A percentile compares a stretch with the other conserved stretches of the same genome.
These are phyloP conservation scores for Metarhizium robertsii DNA, from an alignment of 2,329 filamentous ascomycete species.

Conservation along the genomic window DNA sequence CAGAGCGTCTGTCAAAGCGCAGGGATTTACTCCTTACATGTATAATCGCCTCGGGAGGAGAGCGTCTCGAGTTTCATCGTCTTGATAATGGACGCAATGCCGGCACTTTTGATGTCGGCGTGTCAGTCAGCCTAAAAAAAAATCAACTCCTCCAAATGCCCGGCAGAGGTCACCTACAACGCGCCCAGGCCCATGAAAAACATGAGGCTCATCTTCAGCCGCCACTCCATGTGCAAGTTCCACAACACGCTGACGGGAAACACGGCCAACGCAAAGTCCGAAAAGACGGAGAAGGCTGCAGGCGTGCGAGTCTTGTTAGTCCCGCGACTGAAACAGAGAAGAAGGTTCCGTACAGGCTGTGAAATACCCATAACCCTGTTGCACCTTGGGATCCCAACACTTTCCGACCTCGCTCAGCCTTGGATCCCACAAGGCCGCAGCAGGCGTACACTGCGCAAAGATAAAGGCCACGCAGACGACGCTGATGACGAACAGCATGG, in stretches of 20 bases:
- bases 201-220: not conserved
- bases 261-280: not conserved
- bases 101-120: not conserved
- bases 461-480: not conserved
- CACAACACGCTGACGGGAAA: not conserved
- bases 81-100: not conserved
- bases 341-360: not conserved
- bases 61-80: not conserved
- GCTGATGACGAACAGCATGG: not conserved
- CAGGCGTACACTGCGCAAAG: not conserved
- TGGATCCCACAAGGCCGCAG: not conserved
- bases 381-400: not conserved
- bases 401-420: not conserved
- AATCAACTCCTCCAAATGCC: not conserved
- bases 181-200: not conserved
- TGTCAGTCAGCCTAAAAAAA: not conserved
- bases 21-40: not conserved
- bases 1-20: not conserved
- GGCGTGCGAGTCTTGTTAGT: not conserved
- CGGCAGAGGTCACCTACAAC: not conserved
- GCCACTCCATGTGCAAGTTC: not conserved
- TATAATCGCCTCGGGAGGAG: not conserved
- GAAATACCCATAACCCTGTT: not conserved
- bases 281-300: not conserved
- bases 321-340: not conserved